These are phyloP conservation scores for Aspergillus asperescens DNA, from an alignment of 495 filamentous ascomycete species.

Conservation along the genomic window DNA sequence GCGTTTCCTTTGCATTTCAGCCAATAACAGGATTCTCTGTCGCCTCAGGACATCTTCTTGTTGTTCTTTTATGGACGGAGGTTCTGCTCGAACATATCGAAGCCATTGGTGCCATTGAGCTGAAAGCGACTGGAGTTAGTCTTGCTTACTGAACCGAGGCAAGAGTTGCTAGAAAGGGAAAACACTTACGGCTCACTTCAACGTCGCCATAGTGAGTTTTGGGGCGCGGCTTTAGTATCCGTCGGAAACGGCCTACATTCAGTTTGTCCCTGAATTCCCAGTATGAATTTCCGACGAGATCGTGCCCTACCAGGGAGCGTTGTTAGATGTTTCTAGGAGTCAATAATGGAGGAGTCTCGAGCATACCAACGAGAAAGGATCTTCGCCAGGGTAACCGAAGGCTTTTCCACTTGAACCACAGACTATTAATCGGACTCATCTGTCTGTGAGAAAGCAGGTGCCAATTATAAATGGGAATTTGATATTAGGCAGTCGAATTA, in stretches of 20 bases:
- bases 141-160: neutral
- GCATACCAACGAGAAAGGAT: conserved; percentile 70
- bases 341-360: conserved; percentile 10
- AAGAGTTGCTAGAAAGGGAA: neutral
- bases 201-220: conserved; percentile 64
- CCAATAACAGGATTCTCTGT: conserved; percentile 64
- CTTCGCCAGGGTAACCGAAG: conserved; percentile 82
- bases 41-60: conserved; percentile 61
- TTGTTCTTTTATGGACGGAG: conserved; percentile 75
- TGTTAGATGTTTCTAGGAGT: conserved; percentile 14
- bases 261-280: conserved; percentile 80
- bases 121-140: conserved; percentile 25
- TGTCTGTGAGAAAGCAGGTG: neutral
- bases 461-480: neutral
- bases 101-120: conserved; percentile 98
- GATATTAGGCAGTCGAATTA: conserved; percentile 1
- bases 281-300: conserved; percentile 86
- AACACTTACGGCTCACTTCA: conserved; percentile 50
- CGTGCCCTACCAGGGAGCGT: conserved; percentile 53
- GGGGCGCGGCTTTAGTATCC: conserved; percentile 63
- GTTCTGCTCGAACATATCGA: conserved; percentile 64
- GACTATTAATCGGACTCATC: conserved; percentile 42
- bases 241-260: conserved; percentile 48
- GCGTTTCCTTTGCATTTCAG: conserved; percentile 68
- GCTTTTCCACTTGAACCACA: conserved; percentile 84